Percentiles rank a stretch among this genome's conserved stretches.
These are phyloP conservation scores for Athelia sp. DNA, from an alignment of 1,284 basidiomycete genomes.

Conservation along the genomic window DNA sequence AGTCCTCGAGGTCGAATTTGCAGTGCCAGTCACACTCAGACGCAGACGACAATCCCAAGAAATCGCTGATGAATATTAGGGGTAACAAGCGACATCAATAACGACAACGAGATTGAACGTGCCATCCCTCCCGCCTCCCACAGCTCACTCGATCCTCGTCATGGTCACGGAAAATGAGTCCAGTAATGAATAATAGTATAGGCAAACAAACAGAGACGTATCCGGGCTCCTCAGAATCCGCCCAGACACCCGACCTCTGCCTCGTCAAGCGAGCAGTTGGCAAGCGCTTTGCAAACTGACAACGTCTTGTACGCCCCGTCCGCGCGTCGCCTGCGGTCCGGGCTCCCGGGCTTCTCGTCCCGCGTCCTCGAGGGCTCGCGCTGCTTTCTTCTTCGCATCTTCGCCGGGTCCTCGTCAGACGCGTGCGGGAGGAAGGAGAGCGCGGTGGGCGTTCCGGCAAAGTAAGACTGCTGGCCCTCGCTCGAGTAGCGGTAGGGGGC, in stretches of 20 bases:
- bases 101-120: no score
- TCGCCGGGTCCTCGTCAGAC: background rate
- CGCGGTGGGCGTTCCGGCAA: background rate
- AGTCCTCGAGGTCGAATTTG: no score
- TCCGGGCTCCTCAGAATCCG: background rate
- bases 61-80: no score
- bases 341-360: constrained; percentile 1
- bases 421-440: background rate
- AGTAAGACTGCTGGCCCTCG: background rate
- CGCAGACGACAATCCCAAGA: no score
- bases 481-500: background rate
- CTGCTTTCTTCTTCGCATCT: background rate
- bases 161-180: no score
- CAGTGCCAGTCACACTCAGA: no score
- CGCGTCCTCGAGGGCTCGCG: background rate
- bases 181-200: no score
- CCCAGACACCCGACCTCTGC: background rate
- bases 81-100: no score
- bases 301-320: background rate
- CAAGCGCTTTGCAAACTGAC: background rate
- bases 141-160: no score
- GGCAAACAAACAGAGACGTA: no score
- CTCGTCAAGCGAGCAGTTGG: background rate
- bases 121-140: no score
- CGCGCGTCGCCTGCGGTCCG: background rate